These are phyloP conservation scores for Colletotrichum lupini DNA, from an alignment of 2,329 filamentous ascomycete species.

Conservation along the genomic window DNA sequence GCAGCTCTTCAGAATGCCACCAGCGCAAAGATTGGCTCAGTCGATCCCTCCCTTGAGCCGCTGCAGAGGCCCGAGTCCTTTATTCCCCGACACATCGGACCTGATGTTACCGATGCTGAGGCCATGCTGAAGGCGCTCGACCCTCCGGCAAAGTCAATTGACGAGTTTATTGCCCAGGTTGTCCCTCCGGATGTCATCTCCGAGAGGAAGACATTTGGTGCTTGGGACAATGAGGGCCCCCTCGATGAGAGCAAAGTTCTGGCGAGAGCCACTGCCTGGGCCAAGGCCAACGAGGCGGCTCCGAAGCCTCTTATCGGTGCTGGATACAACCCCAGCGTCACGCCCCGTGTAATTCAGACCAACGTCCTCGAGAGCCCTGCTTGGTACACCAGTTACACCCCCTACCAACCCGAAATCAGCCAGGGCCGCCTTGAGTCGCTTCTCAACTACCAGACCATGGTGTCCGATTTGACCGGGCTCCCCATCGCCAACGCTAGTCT, in stretches of 20 bases:
- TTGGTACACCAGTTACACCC: constrained; percentile 98
- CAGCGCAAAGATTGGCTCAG: constrained; percentile 14
- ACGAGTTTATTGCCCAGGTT: constrained; percentile 87
- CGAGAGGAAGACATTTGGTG: constrained; percentile 67
- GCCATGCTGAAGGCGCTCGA: constrained; percentile 85
- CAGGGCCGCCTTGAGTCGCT: constrained; percentile 93
- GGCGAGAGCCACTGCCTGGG: constrained; percentile 48
- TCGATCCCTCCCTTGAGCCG: constrained; percentile 35
- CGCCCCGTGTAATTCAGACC: constrained; percentile 89
- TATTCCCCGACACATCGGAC: constrained; percentile 87
- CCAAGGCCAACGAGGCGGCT: constrained; percentile 49
- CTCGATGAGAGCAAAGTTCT: constrained; percentile 71
- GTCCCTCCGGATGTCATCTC: constrained; percentile 84
- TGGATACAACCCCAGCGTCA: constrained; percentile 89
- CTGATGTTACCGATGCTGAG: constrained; percentile 74
- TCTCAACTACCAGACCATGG: constrained; percentile 95
- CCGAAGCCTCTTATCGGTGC: constrained; percentile 81
- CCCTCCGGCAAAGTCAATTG: constrained; percentile 77
- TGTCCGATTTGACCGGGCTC: constrained; percentile 87
- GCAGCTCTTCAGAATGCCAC: constrained; percentile 24
- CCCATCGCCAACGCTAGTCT: constrained; percentile 92
- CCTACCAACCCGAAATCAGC: constrained; percentile 97
- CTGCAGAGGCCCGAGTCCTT: constrained; percentile 69
- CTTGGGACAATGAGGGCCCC: constrained; percentile 56
- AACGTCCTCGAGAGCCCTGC: constrained; percentile 93